These are phyloP conservation scores for Centrapalus pauciflorus DNA, from an alignment of 129 eudicot species.

Conservation along the genomic window DNA sequence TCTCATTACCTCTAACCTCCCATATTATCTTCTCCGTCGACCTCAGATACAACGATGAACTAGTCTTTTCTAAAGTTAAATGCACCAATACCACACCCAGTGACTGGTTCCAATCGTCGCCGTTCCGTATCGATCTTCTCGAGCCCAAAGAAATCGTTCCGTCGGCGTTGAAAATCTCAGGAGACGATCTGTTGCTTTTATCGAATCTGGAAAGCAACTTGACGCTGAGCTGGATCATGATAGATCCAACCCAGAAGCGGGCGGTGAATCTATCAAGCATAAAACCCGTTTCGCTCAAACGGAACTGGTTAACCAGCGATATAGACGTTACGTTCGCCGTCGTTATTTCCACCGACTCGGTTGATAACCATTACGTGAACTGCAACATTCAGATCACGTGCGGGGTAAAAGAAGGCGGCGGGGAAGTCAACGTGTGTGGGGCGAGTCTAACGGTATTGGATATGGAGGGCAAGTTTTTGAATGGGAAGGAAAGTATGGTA, in stretches of 20 bases:
- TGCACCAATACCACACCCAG: slow-evolving; percentile 10
- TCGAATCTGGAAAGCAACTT: slow-evolving; percentile 2
- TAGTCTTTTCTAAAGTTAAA: slow-evolving; percentile 22
- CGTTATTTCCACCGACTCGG: slow-evolving; percentile 2
- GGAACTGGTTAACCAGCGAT: slow-evolving; percentile 32
- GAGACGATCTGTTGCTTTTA: not conserved
- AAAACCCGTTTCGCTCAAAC: slow-evolving; percentile 25
- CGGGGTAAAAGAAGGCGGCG: slow-evolving; percentile 17
- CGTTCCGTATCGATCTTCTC: slow-evolving; percentile 29
- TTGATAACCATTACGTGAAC: not conserved
- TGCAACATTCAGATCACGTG: slow-evolving; percentile 26
- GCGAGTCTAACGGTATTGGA: slow-evolving; percentile 27
- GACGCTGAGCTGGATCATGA: slow-evolving; percentile 32
- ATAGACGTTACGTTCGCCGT: slow-evolving; percentile 26
- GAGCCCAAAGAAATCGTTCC: slow-evolving; percentile 29
- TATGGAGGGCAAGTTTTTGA: slow-evolving; percentile 25
- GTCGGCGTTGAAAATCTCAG: not conserved
- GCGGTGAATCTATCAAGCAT: slow-evolving; percentile 26
- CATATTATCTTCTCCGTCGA: slow-evolving; percentile 31
- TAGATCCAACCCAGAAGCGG: slow-evolving; percentile 29
- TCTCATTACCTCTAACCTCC: not conserved
- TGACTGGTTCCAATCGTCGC: slow-evolving; percentile 23
- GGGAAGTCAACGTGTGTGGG: slow-evolving; percentile 25
- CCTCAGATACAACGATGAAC: not conserved
- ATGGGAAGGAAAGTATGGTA: slow-evolving; percentile 30